phyloP scores from a whole-genome alignment of 768 basidiomycete genomes.

The Kondoa subrosea region DNA sequence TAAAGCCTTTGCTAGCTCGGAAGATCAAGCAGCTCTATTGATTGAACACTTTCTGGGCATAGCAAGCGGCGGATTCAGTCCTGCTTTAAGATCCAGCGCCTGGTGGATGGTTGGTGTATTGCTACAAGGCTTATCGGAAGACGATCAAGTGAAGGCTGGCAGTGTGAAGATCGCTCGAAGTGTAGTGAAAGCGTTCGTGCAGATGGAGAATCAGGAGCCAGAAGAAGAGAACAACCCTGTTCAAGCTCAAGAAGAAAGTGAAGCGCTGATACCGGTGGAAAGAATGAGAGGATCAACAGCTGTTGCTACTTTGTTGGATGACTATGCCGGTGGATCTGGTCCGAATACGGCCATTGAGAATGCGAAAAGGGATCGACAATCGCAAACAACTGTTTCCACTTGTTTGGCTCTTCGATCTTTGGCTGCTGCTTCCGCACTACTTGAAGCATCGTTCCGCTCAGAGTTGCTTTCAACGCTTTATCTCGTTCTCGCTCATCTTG shows the following conservation, averaged over 20 bases:
- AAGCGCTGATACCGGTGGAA: conserved; percentile 4
- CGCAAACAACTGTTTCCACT: conserved; percentile 53
- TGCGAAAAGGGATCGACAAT: conserved; percentile 1
- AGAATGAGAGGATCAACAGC: conserved; percentile 23
- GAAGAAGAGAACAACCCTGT: conserved; percentile 30
- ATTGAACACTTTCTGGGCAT: conserved; percentile 64
- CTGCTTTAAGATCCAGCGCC: conserved; percentile 45
- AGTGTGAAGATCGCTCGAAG: conserved; percentile 9
- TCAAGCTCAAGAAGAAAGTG: neutral
- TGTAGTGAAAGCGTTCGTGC: conserved; percentile 39
- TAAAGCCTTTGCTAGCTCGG: conserved; percentile 33
- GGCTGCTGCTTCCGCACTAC: conserved; percentile 50
- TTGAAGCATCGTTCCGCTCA: conserved; percentile 53
- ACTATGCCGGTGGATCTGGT: conserved; percentile 26
- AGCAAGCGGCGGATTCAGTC: conserved; percentile 41
- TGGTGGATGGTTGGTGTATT: conserved; percentile 69
- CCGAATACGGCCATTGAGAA: neutral
- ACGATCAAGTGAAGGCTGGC: conserved; percentile 22
- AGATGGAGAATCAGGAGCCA: conserved; percentile 48
- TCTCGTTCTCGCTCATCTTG: conserved; percentile 66
- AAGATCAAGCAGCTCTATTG: conserved; percentile 52
- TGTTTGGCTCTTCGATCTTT: conserved; percentile 58
- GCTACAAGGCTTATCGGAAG: conserved; percentile 47
- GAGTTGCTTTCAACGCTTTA: conserved; percentile 66
- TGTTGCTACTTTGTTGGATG: conserved; percentile 28